These are phyloP conservation scores for Drosera spatulata DNA, from an alignment of 179 eudicot genomes.

Conservation along the genomic window DNA sequence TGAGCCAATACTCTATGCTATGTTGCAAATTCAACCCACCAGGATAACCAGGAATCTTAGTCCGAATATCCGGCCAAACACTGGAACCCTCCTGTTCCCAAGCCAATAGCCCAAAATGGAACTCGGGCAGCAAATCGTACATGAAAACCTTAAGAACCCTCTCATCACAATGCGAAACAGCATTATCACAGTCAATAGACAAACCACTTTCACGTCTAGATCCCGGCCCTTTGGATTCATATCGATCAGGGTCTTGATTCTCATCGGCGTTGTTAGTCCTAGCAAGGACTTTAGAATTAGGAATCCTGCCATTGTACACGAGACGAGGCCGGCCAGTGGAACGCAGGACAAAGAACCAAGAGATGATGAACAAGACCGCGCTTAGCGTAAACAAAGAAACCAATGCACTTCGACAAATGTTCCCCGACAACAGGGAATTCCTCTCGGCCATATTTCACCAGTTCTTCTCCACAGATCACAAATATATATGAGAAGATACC, in stretches of 20 bases:
- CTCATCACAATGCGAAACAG: constrained; percentile 9
- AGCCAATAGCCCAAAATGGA: constrained; percentile 66
- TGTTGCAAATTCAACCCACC: constrained; percentile 92
- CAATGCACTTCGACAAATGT: constrained; percentile 32
- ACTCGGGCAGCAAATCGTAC: constrained; percentile 81
- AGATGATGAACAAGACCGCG: constrained; percentile 45
- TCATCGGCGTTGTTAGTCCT: constrained; percentile 6
- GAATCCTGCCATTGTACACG: constrained; percentile 13
- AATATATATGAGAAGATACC: too few species aligned
- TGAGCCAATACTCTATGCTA: constrained; percentile 94
- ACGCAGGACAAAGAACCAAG: constrained; percentile 58
- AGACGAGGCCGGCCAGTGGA: constrained; percentile 34
- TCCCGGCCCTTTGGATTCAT: constrained; percentile 7
- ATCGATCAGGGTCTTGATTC: constrained; percentile 5
- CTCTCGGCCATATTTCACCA: constrained; percentile 41
- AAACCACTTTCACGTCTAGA: constrained; percentile 6
- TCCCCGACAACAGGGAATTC: constrained; percentile 27
- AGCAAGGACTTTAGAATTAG: constrained; percentile 19
- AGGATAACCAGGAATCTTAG: constrained; percentile 54
- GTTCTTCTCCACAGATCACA: too few species aligned
- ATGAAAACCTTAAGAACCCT: constrained; percentile 59
- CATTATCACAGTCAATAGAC: not conserved
- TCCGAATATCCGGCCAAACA: constrained; percentile 77
- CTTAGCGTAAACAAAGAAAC: constrained; percentile 38
- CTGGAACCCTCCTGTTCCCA: constrained; percentile 47